These are phyloP conservation scores for Gossypium bickii DNA, from an alignment of 345 rosid species.

Conservation along the genomic window DNA sequence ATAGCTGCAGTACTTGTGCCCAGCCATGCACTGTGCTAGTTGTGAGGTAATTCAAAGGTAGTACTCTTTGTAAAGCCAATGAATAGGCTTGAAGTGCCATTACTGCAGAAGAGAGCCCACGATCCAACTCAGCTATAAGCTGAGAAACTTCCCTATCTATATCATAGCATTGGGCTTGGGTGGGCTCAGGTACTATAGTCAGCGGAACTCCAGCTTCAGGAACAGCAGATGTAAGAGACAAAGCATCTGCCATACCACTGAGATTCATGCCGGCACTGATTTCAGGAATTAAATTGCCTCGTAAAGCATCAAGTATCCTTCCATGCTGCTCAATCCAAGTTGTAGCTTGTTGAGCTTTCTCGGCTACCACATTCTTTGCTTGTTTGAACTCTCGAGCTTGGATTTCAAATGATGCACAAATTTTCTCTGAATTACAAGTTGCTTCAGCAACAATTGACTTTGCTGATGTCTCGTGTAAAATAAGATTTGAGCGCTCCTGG, in stretches of 20 bases:
- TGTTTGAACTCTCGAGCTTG: slow-evolving; percentile 77
- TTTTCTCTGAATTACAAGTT: slow-evolving; percentile 56
- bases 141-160: slow-evolving; percentile 76
- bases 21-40: slow-evolving; percentile 73
- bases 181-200: slow-evolving; percentile 91
- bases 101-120: slow-evolving; percentile 61
- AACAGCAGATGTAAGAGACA: slow-evolving; percentile 82
- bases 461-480: slow-evolving; percentile 71
- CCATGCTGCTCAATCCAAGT: slow-evolving; percentile 84
- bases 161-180: slow-evolving; percentile 75
- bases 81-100: slow-evolving; percentile 65
- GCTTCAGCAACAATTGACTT: slow-evolving; percentile 82
- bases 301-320: slow-evolving; percentile 73
- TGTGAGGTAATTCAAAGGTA: slow-evolving; percentile 74
- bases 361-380: slow-evolving; percentile 61
- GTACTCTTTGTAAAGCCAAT: slow-evolving; percentile 69
- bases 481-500: slow-evolving; percentile 71
- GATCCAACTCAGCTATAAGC: slow-evolving; percentile 59
- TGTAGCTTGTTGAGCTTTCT: slow-evolving; percentile 83
- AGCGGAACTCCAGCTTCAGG: slow-evolving; percentile 72
- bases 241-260: slow-evolving; percentile 41
- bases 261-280: slow-evolving; percentile 42
- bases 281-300: slow-evolving; percentile 66
- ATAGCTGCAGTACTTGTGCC: slow-evolving; percentile 70
- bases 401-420: slow-evolving; percentile 57